These are phyloP conservation scores for Camelina hispida DNA, from an alignment of 345 rosid genomes.

Conservation along the genomic window DNA sequence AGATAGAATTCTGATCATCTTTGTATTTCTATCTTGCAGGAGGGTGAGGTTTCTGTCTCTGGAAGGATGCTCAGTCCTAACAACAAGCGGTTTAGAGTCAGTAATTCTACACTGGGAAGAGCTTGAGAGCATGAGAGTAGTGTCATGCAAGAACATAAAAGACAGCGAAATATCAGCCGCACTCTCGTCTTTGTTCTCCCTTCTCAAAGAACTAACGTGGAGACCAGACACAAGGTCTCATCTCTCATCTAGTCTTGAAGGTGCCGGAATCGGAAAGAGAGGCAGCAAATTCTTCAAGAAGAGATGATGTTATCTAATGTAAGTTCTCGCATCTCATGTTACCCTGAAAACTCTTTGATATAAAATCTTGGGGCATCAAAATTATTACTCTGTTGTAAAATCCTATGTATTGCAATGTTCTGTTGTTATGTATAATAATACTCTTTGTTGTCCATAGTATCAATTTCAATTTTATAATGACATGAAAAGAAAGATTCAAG, in stretches of 20 bases:
- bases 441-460: not conserved
- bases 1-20: not conserved
- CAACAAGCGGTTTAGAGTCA: conserved; percentile 77
- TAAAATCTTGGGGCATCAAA: not conserved
- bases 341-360: conserved; percentile 17
- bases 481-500: too few relatives aligned
- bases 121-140: conserved; percentile 68
- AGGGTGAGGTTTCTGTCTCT: conserved; percentile 64
- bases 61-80: conserved; percentile 82
- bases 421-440: conserved; percentile 23
- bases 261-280: conserved; percentile 74
- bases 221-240: conserved; percentile 85
- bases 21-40: conserved; percentile 48
- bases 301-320: conserved; percentile 34
- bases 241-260: conserved; percentile 61
- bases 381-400: conserved; percentile 29
- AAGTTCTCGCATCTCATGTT: conserved; percentile 3
- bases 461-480: not conserved
- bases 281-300: conserved; percentile 81
- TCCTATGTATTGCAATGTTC: conserved; percentile 14
- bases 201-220: conserved; percentile 87
- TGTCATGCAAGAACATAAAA: conserved; percentile 76
- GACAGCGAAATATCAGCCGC: conserved; percentile 74
- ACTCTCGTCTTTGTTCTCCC: conserved; percentile 71
- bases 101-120: conserved; percentile 74